Evolutionary conservation across 306 rosid species (phyloP).

Genomic region (Acacia acuminata): DNA sequence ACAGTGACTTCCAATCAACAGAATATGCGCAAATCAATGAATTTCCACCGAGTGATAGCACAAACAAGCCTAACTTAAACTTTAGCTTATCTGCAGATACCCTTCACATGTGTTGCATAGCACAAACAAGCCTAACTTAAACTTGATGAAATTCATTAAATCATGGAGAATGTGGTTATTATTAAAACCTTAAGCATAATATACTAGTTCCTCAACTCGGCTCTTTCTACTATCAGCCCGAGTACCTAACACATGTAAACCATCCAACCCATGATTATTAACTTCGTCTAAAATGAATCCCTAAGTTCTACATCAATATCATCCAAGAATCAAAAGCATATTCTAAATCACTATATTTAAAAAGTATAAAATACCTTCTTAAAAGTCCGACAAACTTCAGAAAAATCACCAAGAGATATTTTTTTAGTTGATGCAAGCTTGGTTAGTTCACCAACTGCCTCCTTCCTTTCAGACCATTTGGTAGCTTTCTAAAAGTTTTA

Average conservation of each 20-base stretch:
- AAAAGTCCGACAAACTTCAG: constrained; percentile 90
- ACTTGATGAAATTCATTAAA: not conserved
- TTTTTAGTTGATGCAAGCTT: constrained; percentile 94
- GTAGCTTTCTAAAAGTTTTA: constrained; percentile 77
- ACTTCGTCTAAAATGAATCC: not conserved
- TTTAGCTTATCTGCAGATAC: not conserved
- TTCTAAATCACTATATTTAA: not conserved
- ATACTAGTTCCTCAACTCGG: not conserved
- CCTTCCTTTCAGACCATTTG: constrained; percentile 98
- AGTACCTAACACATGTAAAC: not conserved
- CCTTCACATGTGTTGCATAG: not conserved
- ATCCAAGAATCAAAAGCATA: constrained; percentile 13
- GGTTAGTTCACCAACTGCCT: constrained; percentile 90
- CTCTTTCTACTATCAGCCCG: not conserved
- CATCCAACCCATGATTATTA: not conserved
- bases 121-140: not conserved
- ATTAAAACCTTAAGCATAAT: not conserved
- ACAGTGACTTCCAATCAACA: no score
- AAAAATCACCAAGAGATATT: constrained; percentile 92
- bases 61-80: no score
- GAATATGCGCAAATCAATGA: no score
- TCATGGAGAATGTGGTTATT: not conserved
- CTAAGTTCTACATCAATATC: not conserved
- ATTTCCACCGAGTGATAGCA: no score
- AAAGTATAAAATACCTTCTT: constrained; percentile 67